Conservation (phyloP, 2,329 filamentous ascomycete species). For the Colletotrichum sp. region DNA sequence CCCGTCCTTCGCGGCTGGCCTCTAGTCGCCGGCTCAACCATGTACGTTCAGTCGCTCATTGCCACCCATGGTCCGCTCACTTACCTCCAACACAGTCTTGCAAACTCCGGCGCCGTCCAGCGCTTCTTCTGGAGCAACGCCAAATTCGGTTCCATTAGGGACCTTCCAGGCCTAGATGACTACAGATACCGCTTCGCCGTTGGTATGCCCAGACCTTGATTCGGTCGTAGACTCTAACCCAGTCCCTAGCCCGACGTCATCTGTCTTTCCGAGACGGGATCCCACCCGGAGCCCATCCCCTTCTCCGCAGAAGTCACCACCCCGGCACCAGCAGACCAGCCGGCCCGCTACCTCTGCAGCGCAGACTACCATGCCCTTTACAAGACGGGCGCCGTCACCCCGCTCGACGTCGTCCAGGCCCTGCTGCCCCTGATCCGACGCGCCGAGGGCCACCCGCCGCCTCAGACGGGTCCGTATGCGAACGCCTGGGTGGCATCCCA, state of each 20-base stretch:
- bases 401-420: slow-evolving; percentile 71
- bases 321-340: slow-evolving; percentile 42
- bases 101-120: slow-evolving; percentile 65
- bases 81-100: slow-evolving; percentile 49
- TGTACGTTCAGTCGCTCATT: slow-evolving; percentile 50
- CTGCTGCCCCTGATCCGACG: slow-evolving; percentile 74
- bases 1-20: slow-evolving; percentile 71
- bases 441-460: slow-evolving; percentile 37
- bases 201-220: not conserved
- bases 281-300: slow-evolving; percentile 18
- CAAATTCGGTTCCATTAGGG: slow-evolving; percentile 52
- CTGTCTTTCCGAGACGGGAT: slow-evolving; percentile 45
- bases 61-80: not conserved
- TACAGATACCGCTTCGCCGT: slow-evolving; percentile 48
- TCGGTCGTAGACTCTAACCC: not conserved
- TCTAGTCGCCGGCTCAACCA: slow-evolving; percentile 63
- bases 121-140: slow-evolving; percentile 74
- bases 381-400: slow-evolving; percentile 71
- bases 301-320: slow-evolving; percentile 41
- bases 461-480: slow-evolving; percentile 52
- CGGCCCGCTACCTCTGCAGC: slow-evolving; percentile 68
- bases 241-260: slow-evolving; percentile 58
- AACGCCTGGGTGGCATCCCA: slow-evolving; percentile 75
- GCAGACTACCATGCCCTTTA: slow-evolving; percentile 82
- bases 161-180: slow-evolving; percentile 48